Conservation (phyloP, 2,329 filamentous ascomycete species). For the Colletotrichum truncatum region DNA sequence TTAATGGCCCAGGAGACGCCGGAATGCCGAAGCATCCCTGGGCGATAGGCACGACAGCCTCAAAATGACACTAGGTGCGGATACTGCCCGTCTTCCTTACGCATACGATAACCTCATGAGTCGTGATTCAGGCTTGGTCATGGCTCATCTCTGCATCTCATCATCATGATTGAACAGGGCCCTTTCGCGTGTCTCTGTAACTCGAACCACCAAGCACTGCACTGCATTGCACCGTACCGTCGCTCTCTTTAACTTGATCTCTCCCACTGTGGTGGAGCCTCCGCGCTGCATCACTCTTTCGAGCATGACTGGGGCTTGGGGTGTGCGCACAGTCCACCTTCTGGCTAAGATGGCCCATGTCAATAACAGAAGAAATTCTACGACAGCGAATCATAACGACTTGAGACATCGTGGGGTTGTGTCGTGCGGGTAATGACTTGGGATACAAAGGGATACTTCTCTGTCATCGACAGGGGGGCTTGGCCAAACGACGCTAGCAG, state of each 20-base stretch:
- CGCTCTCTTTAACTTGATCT: background rate
- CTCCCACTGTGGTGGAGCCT: conserved; percentile 11
- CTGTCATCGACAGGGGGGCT: conserved; percentile 6
- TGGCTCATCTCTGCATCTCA: conserved; percentile 15
- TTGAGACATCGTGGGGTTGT: conserved; percentile 6
- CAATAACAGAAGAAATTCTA: conserved; percentile 14
- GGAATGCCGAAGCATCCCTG: conserved; percentile 6
- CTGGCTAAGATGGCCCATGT: conserved; percentile 2
- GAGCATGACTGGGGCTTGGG: conserved; percentile 14
- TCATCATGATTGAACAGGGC: conserved; percentile 7
- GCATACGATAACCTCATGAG: conserved; percentile 13
- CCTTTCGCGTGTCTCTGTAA: background rate
- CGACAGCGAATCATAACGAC: conserved; percentile 16
- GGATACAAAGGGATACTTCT: conserved; percentile 17
- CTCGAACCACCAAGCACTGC: background rate
- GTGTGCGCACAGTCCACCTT: conserved; percentile 21
- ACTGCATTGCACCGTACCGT: background rate
- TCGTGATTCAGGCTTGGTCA: conserved; percentile 10
- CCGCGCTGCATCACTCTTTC: conserved; percentile 17
- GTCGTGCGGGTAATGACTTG: conserved; percentile 6
- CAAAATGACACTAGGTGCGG: conserved; percentile 4
- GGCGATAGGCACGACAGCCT: conserved; percentile 11
- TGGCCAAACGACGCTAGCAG: conserved; percentile 20
- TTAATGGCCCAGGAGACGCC: background rate
- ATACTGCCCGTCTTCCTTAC: background rate